Base-by-base conservation (phyloP, 305 asterid genomes). In the Coffea humblotiana region DNA sequence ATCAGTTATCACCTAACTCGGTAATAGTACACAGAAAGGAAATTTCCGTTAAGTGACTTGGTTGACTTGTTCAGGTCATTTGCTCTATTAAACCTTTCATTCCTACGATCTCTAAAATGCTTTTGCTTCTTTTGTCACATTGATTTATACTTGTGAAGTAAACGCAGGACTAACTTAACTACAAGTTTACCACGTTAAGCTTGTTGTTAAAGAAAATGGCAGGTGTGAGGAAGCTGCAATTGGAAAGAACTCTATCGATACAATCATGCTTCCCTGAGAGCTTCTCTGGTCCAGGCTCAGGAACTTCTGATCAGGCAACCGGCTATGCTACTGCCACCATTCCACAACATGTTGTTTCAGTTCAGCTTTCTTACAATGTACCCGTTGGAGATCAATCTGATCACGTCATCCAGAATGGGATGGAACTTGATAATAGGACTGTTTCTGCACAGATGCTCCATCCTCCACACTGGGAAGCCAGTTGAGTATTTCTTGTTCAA, bases 231-330 rank as follows among this genome's bases (percentile, higher is more conserved):
- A 69, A 75, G 74, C 11, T 84, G 76, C 75, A 74, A 32, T 61
- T 79, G 64, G 86, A 77, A 73, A 79, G 86, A 73, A 85, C 85
- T 14, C 86, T 79, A 8, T 85, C 88, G 47, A 82, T 85, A 8
- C 80, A 75, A 66, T 72, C 88, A 40, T 85, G 88, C 70, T 85
- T 85, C 54, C 86, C 86, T 0, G 83, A 73, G 74, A 76, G 82
- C 77, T 63, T 27, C 77, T 79, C 88, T 3, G 56, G 9, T 32
- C 88, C 78, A 4, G 75, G 23, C 63, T 72, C 84, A 19, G 79
- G 45, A 65, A 19, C 73, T 58, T 49, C 87, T 16, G 71, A 65
- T 51, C 51, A 48, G 37, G 69, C 35, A 66, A 32, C 1, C 25
- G 27, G 73, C 70, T 14, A 10, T 54, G 72, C 64, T 52, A 27